Percentiles rank a stretch among this genome's conserved stretches.
Evolutionary conservation across 805 yeast species (phyloP).

Genomic region (Metschnikowia koreensis): DNA sequence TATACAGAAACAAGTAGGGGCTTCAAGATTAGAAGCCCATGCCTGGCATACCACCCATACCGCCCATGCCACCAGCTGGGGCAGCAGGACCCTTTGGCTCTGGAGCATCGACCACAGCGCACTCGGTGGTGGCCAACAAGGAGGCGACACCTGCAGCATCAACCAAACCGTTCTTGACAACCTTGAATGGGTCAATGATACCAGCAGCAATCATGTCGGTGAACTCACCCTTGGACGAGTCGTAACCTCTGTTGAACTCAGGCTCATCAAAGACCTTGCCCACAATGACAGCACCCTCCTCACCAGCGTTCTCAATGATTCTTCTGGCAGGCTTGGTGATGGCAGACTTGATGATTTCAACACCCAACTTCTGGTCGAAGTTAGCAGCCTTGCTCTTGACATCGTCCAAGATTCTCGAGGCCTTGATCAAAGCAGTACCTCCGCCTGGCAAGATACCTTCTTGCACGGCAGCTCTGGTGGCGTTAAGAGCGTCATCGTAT

Average conservation of each 20-base stretch:
- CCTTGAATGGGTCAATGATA: conserved; percentile 98
- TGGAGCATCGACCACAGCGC: conserved; percentile 96
- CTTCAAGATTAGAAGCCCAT: conserved; percentile 29
- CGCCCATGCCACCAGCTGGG: conserved; percentile 51
- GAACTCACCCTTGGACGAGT: conserved; percentile 87
- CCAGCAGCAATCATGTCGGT: conserved; percentile 96
- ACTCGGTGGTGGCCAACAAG: conserved; percentile 94
- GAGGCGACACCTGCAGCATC: conserved; percentile 99
- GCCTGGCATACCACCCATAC: conserved; percentile 27
- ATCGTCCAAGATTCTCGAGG: conserved; percentile 68
- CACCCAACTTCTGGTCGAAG: conserved; percentile 96
- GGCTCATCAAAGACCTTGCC: conserved; percentile 73
- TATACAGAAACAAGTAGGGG: conserved; percentile 9
- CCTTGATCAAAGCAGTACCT: conserved; percentile 96
- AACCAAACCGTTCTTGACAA: conserved; percentile 90
- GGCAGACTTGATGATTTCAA: conserved; percentile 87
- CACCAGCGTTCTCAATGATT: conserved; percentile 95
- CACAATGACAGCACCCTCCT: conserved; percentile 94
- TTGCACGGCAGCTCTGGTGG: conserved; percentile 98
- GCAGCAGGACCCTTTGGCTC: conserved; percentile 59
- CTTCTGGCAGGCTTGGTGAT: conserved; percentile 94
- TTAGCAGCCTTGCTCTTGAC: conserved; percentile 66
- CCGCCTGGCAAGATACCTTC: conserved; percentile 99
- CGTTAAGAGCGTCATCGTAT: conserved; percentile 96
- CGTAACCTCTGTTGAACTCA: conserved; percentile 87